phyloP scores from a whole-genome alignment of 2,329 filamentous ascomycete species.

The Penicillium occitanis region DNA sequence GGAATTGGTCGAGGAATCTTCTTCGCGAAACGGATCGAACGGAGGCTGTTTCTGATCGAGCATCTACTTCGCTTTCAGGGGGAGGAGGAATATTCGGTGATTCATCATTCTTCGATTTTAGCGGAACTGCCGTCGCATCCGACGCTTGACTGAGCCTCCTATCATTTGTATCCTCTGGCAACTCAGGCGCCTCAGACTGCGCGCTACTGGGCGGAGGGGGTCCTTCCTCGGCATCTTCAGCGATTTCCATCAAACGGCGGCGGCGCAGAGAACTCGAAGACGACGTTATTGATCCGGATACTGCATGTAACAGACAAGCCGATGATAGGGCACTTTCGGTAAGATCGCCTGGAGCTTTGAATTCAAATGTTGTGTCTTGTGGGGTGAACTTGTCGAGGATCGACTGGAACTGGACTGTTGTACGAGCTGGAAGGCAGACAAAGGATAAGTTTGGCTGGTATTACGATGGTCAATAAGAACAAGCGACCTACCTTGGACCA shows the following conservation, averaged over 20 bases:
- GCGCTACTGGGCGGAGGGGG: slow-evolving; percentile 34
- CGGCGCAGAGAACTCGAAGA: slow-evolving; percentile 76
- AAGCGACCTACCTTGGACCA: slow-evolving; percentile 77
- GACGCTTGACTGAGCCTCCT: slow-evolving; percentile 33
- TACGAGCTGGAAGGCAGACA: slow-evolving; percentile 62
- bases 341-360: slow-evolving; percentile 72
- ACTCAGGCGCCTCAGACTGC: not conserved
- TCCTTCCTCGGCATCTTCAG: slow-evolving; percentile 86
- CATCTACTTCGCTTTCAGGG: slow-evolving; percentile 22
- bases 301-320: slow-evolving; percentile 84
- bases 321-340: slow-evolving; percentile 85
- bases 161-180: slow-evolving; percentile 4
- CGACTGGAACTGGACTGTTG: slow-evolving; percentile 67
- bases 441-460: not conserved
- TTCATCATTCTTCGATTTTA: slow-evolving; percentile 23
- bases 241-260: slow-evolving; percentile 82
- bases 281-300: slow-evolving; percentile 80
- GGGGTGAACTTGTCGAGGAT: slow-evolving; percentile 70
- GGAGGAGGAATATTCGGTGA: slow-evolving; percentile 15
- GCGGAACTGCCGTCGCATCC: slow-evolving; percentile 37
- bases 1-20: slow-evolving; percentile 37
- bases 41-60: slow-evolving; percentile 27
- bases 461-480: slow-evolving; percentile 17
- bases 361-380: slow-evolving; percentile 80
- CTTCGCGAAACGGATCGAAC: slow-evolving; percentile 29